Percentiles rank a stretch among this genome's conserved stretches.
These are phyloP conservation scores for Nemania abortiva DNA, from an alignment of 2,329 filamentous ascomycete species.

Conservation along the genomic window DNA sequence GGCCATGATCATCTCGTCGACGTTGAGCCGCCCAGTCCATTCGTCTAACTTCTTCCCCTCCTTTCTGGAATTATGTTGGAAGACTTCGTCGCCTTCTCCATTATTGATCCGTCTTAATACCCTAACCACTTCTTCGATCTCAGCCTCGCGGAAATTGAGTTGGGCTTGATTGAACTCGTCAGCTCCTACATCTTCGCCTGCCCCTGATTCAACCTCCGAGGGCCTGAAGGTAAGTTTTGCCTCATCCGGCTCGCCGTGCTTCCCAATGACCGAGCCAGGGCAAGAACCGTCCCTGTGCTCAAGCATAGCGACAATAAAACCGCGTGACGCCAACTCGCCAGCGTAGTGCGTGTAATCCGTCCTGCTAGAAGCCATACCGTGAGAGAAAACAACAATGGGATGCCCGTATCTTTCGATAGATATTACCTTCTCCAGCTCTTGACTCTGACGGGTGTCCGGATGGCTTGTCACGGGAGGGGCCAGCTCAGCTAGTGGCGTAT, in stretches of 20 bases:
- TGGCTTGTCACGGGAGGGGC: conserved; percentile 34
- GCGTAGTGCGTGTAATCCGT: conserved; percentile 66
- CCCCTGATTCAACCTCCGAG: conserved; percentile 54
- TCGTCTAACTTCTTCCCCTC: conserved; percentile 61
- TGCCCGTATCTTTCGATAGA: conserved; percentile 45
- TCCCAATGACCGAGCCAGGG: conserved; percentile 58
- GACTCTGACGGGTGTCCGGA: conserved; percentile 43
- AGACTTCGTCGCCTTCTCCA: conserved; percentile 54
- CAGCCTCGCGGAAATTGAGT: conserved; percentile 63
- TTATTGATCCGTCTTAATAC: conserved; percentile 57
- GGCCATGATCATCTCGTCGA: conserved; percentile 66
- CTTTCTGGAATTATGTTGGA: conserved; percentile 58
- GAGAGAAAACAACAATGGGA: conserved; percentile 64
- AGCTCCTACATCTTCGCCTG: conserved; percentile 42
- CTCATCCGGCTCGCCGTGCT: conserved; percentile 48
- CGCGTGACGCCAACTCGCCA: conserved; percentile 63
- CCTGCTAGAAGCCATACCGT: conserved; percentile 63
- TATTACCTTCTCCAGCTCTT: conserved; percentile 44
- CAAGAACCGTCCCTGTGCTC: conserved; percentile 66
- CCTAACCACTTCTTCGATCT: conserved; percentile 60
- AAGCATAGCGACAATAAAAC: conserved; percentile 62
- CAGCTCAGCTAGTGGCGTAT: conserved; percentile 55
- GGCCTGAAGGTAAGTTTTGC: conserved; percentile 54
- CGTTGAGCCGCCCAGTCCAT: conserved; percentile 68
- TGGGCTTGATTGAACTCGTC: conserved; percentile 60